Percentiles rank a stretch among this genome's conserved stretches.
These are phyloP conservation scores for Trifolium subterraneum DNA, from an alignment of 306 rosid genomes.

Conservation along the genomic window DNA sequence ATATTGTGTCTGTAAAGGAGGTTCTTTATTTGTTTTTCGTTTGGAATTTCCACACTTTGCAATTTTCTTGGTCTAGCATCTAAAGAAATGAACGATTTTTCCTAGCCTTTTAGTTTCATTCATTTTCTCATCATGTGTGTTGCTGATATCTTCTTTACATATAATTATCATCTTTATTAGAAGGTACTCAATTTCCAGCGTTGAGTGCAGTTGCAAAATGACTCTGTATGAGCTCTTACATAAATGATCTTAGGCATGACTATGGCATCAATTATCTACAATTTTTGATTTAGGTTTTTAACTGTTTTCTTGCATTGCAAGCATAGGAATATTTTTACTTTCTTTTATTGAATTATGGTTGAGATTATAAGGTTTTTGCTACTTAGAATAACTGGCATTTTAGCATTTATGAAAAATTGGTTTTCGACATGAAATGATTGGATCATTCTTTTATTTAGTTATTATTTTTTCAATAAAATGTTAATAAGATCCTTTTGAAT, in stretches of 20 bases:
- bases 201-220: no score
- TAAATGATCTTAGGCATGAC: no score
- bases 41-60: background rate
- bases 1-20: no score
- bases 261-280: no score
- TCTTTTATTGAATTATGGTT: background rate
- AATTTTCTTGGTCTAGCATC: constrained; percentile 8
- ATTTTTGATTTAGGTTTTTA: no score
- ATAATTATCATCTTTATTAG: background rate
- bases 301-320: no score
- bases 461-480: no score
- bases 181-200: no score
- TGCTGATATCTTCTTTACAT: background rate
- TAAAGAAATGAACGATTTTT: background rate
- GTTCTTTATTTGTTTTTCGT: no score
- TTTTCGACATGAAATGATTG: background rate
- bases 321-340: background rate
- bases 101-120: background rate
- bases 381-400: background rate
- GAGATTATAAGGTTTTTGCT: background rate
- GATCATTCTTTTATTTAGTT: no score
- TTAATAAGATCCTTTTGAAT: no score
- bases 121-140: background rate
- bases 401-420: background rate
- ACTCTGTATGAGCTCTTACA: no score